Conservation (phyloP, 2,329 filamentous ascomycete genomes). For the Pseudopithomyces maydicus region DNA sequence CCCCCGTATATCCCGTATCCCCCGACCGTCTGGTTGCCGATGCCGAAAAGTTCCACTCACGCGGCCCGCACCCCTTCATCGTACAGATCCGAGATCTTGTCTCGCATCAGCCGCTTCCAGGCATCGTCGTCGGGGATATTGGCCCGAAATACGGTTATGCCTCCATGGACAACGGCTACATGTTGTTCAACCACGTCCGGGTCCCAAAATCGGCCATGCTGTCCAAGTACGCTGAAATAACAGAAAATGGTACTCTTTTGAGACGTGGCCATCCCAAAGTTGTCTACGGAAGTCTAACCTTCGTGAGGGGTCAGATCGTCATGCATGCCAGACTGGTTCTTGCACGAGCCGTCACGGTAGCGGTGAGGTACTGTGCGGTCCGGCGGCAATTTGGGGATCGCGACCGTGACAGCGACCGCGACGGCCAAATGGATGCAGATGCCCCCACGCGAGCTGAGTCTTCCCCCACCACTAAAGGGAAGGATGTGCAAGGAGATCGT, state of each 20-base stretch:
- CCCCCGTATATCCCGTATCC: slow-evolving; percentile 6
- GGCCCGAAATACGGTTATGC: slow-evolving; percentile 62
- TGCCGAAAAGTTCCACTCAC: slow-evolving; percentile 35
- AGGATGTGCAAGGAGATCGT: too few species aligned
- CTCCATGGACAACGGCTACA: slow-evolving; percentile 60
- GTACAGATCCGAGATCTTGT: slow-evolving; percentile 57
- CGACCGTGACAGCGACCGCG: slow-evolving; percentile 44
- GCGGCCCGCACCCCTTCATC: slow-evolving; percentile 59
- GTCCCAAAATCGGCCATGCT: slow-evolving; percentile 57
- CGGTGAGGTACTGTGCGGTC: slow-evolving; percentile 57
- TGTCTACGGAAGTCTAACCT: slow-evolving; percentile 57
- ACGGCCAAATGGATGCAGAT: too few species aligned
- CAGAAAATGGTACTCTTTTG: slow-evolving; percentile 51
- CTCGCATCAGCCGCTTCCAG: slow-evolving; percentile 53
- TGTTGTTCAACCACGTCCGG: slow-evolving; percentile 56
- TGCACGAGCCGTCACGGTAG: slow-evolving; percentile 59
- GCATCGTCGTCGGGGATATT: slow-evolving; percentile 60
- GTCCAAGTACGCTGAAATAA: slow-evolving; percentile 54
- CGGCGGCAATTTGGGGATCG: slow-evolving; percentile 57
- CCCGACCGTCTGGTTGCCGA: slow-evolving; percentile 2
- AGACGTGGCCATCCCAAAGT: slow-evolving; percentile 55
- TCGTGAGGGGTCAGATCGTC: slow-evolving; percentile 53
- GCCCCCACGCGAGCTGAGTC: neutral
- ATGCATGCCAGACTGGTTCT: slow-evolving; percentile 59
- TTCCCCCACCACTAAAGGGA: too few species aligned